These are phyloP conservation scores for Podaxis rugospora DNA, from an alignment of 768 basidiomycete genomes.

Conservation along the genomic window DNA sequence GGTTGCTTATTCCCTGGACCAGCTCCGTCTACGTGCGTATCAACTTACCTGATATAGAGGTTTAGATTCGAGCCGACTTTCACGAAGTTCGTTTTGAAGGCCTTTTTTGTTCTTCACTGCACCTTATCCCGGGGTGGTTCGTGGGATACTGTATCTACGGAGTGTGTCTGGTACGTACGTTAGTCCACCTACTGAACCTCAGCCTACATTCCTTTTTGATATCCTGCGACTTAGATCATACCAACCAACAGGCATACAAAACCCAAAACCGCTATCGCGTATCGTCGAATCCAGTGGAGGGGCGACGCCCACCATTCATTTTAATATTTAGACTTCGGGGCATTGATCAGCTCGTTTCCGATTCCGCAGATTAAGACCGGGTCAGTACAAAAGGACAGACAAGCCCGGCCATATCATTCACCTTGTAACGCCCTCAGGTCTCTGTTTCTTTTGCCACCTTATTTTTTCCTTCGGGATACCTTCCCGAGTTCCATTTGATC, in stretches of 20 bases:
- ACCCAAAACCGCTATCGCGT: neutral
- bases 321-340: neutral
- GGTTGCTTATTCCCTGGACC: neutral
- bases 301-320: neutral
- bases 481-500: neutral
- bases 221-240: neutral
- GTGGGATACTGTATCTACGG: neutral
- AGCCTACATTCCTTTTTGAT: neutral
- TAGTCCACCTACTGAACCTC: neutral
- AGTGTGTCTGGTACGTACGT: neutral
- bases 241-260: too few species aligned
- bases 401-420: neutral
- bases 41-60: neutral
- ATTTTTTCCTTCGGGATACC: neutral
- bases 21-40: neutral
- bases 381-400: neutral
- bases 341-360: neutral
- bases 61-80: neutral
- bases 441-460: neutral
- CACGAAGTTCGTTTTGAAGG: neutral
- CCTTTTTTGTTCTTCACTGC: neutral
- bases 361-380: neutral
- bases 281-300: neutral
- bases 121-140: neutral
- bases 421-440: neutral